phyloP scores from a whole-genome alignment of 2,329 filamentous ascomycete genomes.

The Alternaria sp. region DNA sequence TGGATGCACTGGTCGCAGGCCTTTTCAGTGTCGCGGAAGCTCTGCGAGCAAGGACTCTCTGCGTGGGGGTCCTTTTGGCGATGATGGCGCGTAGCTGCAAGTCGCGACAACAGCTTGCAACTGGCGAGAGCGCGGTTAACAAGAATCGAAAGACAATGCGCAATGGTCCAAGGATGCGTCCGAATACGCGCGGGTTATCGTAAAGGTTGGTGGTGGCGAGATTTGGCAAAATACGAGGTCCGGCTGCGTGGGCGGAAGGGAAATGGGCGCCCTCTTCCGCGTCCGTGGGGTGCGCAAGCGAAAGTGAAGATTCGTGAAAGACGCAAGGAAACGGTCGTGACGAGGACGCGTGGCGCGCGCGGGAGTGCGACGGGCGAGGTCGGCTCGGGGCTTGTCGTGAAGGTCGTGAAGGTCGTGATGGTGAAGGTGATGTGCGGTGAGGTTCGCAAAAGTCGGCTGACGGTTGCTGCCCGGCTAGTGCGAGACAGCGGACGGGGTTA shows the following conservation, averaged over 20 bases:
- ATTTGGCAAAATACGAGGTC: constrained; percentile 23
- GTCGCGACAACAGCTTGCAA: constrained; percentile 24
- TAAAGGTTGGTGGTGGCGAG: constrained; percentile 10
- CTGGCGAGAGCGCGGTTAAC: constrained; percentile 18
- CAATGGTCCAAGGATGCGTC: constrained; percentile 11
- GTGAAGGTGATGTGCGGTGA: constrained; percentile 31
- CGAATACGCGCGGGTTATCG: constrained; percentile 22
- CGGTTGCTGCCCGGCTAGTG: constrained; percentile 24
- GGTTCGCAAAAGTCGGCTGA: constrained; percentile 26
- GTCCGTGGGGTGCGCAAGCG: constrained; percentile 28
- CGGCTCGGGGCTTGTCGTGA: constrained; percentile 35
- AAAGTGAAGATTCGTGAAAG: constrained; percentile 23
- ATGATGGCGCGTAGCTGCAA: constrained; percentile 35
- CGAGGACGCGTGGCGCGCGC: constrained; percentile 31
- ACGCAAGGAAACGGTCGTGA: constrained; percentile 40
- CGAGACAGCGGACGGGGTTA: constrained; percentile 18
- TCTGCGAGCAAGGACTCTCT: constrained; percentile 33
- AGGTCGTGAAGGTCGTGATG: constrained; percentile 36
- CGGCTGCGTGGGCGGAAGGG: constrained; percentile 34
- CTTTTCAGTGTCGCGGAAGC: constrained; percentile 26
- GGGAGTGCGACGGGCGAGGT: constrained; percentile 37
- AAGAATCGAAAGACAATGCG: constrained; percentile 17
- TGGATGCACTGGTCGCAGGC: constrained; percentile 21
- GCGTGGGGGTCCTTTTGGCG: constrained; percentile 27
- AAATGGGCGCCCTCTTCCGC: constrained; percentile 28